Evolutionary conservation across 108 stramenopile species (phyloP), one percentile per base, ranked within the genome.

Genomic region (Cyclotella kingstonii): DNA sequence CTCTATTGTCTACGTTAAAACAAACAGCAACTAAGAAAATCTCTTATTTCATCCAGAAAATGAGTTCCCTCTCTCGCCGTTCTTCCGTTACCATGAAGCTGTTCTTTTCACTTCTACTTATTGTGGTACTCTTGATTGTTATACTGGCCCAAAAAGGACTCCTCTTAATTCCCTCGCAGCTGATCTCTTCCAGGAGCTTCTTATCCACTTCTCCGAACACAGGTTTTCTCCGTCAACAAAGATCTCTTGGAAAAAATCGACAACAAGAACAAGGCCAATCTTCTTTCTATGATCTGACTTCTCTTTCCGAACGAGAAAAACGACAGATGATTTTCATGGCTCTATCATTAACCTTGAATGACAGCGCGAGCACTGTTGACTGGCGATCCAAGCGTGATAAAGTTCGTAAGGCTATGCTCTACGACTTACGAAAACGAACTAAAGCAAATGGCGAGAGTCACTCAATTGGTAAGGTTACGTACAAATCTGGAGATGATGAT

Each of bases 331-430:
- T 63, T 10, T 40, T 52, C 31, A 64, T 48, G 62, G 54, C 61
- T 9, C 42, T 56, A 26, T 28, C 54, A 23, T n/a, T 72, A n/a
- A 63, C 31, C 8, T 47, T 29, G 6, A 34, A 42, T 12, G 56
- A 58, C 40, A 50, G 49, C 9, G n/a, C n/a, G n/a, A n/a, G n/a
- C n/a, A n/a, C n/a, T n/a, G 58, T 72, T 38, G 62, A 72, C 51
- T 72, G 70, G 70, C 46, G 64, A 12, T 23, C 17, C 10, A 55
- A 58, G 14, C 41, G 35, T 12, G 40, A 59, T 30, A 58, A 72
- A 19, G 63, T 51, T 52, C 14, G 41, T 0, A 41, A 57, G 27
- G 52, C 52, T 21, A 44, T 61, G 1, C 46, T 33, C 15, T 33
- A 25, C 18, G 51, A 52, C 54, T 39, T 53, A 19, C 29, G 43